These are phyloP conservation scores for Helicostylum pulchrum DNA, from an alignment of 192 early-diverging fungal species.

Conservation along the genomic window DNA sequence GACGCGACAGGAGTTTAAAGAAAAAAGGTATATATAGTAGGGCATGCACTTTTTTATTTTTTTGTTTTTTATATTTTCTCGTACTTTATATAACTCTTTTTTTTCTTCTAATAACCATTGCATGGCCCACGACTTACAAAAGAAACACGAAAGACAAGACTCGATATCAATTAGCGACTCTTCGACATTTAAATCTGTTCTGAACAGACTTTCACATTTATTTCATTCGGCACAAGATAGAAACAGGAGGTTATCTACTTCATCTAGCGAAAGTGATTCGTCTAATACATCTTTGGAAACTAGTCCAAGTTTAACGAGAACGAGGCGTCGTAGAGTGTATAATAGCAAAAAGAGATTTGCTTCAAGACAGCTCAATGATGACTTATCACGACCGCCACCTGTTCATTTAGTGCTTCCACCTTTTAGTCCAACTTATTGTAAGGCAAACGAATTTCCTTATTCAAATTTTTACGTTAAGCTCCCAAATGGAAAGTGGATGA, in stretches of 20 bases:
- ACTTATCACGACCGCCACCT: constrained; percentile 74
- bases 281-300: neutral
- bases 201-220: constrained; percentile 9
- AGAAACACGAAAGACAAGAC: neutral
- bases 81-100: constrained; percentile 13
- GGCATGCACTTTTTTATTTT: neutral
- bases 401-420: constrained; percentile 19
- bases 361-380: constrained; percentile 84
- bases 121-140: neutral
- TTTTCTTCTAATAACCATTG: neutral
- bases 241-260: neutral
- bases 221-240: neutral
- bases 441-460: constrained; percentile 32
- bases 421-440: constrained; percentile 30
- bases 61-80: constrained; percentile 3
- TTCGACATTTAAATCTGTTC: neutral
- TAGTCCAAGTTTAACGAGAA: too few relatives aligned
- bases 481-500: constrained; percentile 40
- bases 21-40: too few relatives aligned
- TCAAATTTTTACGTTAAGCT: constrained; percentile 37
- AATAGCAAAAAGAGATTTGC: constrained; percentile 80
- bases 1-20: neutral
- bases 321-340: too few relatives aligned
- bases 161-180: neutral
- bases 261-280: neutral